Evolutionary conservation across 2,329 filamentous ascomycete genomes (phyloP), one percentile per base, ranked within the genome.

Genomic region (Aphanoascus verrucosus): DNA sequence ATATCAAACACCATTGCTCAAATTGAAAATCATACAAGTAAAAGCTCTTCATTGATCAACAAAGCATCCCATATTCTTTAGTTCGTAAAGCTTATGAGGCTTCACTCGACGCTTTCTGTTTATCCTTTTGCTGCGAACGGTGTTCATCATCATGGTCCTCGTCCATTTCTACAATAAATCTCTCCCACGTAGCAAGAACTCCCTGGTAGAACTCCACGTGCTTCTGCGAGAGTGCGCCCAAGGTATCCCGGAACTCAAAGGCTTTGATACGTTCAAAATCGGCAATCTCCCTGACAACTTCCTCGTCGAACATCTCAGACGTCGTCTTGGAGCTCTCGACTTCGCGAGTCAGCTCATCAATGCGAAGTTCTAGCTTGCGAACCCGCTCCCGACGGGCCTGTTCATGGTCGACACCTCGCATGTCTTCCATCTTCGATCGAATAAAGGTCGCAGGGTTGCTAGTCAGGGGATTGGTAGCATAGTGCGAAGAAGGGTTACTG

Each of bases 191-290:
- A 52, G 84, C 82, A 48, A 86, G 81, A 4, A 88, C 85, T 19
- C 80, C 80, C 54, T 81, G 81, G 67, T 95, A 98, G 68, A 96
- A 97, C 9, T 82, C 80, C 40, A 94, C 82, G 67, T 98, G 88
- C 15, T 87, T 83, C 64, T 91, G 85, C 0, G 91, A 88, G 47
- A 98, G 71, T 2, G 81, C 83, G 1, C 88, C 88, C 48, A 98
- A 77, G 61, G 93, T 90, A 59, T 85, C 80, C 68, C 88, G 87
- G 70, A 98, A 94, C 75, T 98, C 91, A 41, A 87, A 77, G 38
- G 88, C 83, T 76, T 98, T 98, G 76, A 97, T 97, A 54, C 90
- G 81, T 72, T 98, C 93, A 71, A 98, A 98, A 66, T 96, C 90
- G 17, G 80, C 79, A 0, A 96, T 87, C 68, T 98, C 93, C 63